Conservation (phyloP, 148 eudicot genomes). For the Amaranthus hypochondriacus region DNA sequence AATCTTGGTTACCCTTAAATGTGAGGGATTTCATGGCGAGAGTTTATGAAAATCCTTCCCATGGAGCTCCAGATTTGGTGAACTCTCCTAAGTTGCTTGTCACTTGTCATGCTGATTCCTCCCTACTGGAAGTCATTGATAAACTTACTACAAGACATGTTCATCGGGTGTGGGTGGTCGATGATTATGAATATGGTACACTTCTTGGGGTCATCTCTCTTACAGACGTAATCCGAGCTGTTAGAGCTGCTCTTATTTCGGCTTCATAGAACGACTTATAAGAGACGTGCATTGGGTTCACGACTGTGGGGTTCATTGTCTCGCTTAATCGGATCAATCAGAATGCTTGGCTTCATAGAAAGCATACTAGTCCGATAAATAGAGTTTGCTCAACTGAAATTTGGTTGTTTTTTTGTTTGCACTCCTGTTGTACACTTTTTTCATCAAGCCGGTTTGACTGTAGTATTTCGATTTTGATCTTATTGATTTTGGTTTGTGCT, state of each 20-base stretch:
- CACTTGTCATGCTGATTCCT: slow-evolving; percentile 41
- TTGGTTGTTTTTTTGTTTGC: too few species aligned
- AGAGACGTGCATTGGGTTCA: too few species aligned
- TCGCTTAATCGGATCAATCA: too few species aligned
- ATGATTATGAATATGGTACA: slow-evolving; percentile 30
- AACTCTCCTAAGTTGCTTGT: slow-evolving; percentile 47
- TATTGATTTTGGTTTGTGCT: too few species aligned
- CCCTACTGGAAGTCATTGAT: slow-evolving; percentile 55
- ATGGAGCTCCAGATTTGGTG: slow-evolving; percentile 38
- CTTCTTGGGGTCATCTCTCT: slow-evolving; percentile 74
- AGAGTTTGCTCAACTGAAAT: too few species aligned
- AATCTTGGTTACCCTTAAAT: slow-evolving; percentile 39
- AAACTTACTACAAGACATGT: slow-evolving; percentile 53
- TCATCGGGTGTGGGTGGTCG: slow-evolving; percentile 82
- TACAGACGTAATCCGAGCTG: slow-evolving; percentile 62
- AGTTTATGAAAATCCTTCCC: slow-evolving; percentile 36
- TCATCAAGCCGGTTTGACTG: too few species aligned
- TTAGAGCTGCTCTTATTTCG: slow-evolving; percentile 44
- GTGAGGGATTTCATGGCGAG: slow-evolving; percentile 53
- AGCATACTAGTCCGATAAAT: too few species aligned
- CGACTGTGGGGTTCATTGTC: too few species aligned
- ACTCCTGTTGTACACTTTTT: too few species aligned
- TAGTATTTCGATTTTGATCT: too few species aligned
- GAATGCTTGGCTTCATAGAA: too few species aligned
- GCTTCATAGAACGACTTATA: slow-evolving; percentile 12